These are phyloP conservation scores for Microglena sp. DNA, from an alignment of 139 green algal species.

Conservation along the genomic window DNA sequence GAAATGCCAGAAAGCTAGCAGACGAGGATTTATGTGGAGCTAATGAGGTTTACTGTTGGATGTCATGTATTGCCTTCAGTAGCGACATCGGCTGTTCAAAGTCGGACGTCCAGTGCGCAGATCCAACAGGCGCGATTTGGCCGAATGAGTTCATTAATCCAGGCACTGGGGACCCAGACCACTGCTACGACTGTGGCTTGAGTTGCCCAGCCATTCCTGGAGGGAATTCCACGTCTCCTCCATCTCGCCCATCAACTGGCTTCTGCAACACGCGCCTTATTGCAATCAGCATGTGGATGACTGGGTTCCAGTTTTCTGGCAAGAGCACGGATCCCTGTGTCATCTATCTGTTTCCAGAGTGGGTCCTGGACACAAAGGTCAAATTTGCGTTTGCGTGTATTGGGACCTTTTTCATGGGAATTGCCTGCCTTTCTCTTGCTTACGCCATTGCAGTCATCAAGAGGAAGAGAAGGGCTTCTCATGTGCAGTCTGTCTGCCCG, in stretches of 20 bases:
- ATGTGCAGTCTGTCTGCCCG: no score
- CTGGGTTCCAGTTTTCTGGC: constrained; percentile 17
- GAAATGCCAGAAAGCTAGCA: constrained; percentile 1
- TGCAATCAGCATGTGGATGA: constrained; percentile 27
- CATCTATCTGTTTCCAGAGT: constrained; percentile 21
- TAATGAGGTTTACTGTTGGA: constrained; percentile 27
- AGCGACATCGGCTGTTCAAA: not conserved
- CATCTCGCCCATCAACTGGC: not conserved
- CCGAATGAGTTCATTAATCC: constrained; percentile 12
- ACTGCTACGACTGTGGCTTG: constrained; percentile 17
- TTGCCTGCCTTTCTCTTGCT: no score
- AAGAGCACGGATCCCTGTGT: constrained; percentile 12
- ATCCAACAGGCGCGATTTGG: constrained; percentile 10
- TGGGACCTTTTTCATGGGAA: constrained; percentile 20
- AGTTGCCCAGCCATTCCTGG: constrained; percentile 3
- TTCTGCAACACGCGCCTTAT: constrained; percentile 25
- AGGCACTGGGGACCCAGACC: not conserved
- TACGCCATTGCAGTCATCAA: no score
- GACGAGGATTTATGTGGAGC: constrained; percentile 11
- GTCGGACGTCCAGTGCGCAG: not conserved
- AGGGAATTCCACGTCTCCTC: not conserved
- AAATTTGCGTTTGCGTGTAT: constrained; percentile 27
- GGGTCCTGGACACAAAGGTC: constrained; percentile 14
- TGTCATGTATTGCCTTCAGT: constrained; percentile 11
- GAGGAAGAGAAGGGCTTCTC: no score